Evolutionary conservation across 176 grass and related monocot species (phyloP).

Genomic region (Triticum dicoccoides): DNA sequence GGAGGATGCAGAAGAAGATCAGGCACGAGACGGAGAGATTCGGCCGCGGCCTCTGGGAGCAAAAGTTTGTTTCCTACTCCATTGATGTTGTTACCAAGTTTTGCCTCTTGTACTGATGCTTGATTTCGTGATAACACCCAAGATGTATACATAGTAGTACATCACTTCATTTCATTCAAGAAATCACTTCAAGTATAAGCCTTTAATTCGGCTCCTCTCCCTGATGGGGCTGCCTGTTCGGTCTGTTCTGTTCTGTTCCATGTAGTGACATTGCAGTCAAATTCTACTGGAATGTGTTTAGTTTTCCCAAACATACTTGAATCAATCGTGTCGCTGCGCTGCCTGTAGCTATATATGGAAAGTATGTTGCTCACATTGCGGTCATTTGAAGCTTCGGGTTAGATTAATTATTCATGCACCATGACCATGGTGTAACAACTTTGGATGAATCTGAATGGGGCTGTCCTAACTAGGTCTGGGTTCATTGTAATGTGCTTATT

Average conservation of each 20-base stretch:
- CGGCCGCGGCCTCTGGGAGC: not conserved
- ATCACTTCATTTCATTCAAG: not conserved
- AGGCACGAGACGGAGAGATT: not conserved
- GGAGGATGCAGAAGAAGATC: not conserved
- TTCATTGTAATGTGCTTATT: too few relatives aligned
- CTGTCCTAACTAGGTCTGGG: not conserved
- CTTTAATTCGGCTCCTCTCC: not conserved
- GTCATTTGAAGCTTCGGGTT: not conserved
- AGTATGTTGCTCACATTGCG: not conserved
- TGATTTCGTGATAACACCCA: not conserved
- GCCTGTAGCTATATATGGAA: not conserved
- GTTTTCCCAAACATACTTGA: not conserved
- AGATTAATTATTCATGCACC: not conserved
- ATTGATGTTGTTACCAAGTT: not conserved
- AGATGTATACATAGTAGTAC: too few relatives aligned
- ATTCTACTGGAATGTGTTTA: not conserved
- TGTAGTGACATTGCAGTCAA: not conserved
- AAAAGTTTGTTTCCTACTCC: not conserved
- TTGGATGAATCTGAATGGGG: not conserved
- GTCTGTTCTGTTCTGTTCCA: not conserved
- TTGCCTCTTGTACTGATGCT: not conserved
- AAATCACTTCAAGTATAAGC: not conserved
- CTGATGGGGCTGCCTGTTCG: not conserved
- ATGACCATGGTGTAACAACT: not conserved
- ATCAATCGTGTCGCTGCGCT: too few relatives aligned